phyloP scores from a whole-genome alignment of 257 asterid species.

The Salvia miltiorrhiza region DNA sequence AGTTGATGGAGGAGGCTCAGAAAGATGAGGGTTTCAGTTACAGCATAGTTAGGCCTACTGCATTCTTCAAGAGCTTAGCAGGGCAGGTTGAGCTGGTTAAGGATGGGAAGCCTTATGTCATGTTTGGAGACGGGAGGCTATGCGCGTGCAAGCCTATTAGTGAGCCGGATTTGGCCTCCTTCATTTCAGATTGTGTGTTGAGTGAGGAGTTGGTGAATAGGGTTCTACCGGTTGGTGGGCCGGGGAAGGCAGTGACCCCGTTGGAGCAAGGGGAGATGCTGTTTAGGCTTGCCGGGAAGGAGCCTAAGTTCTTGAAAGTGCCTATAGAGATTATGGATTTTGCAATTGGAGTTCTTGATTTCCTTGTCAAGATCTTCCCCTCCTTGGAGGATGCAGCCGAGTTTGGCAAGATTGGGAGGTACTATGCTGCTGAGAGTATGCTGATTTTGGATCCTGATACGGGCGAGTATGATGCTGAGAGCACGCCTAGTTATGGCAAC shows the following conservation, averaged over 20 bases:
- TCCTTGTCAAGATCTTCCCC: conserved; percentile 74
- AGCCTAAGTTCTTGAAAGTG: conserved; percentile 77
- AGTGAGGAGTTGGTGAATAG: conserved; percentile 52
- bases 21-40: conserved; percentile 46
- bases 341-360: conserved; percentile 77
- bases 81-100: conserved; percentile 90
- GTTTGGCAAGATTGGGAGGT: conserved; percentile 96
- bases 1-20: conserved; percentile 55
- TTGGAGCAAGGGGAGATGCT: conserved; percentile 93
- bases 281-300: conserved; percentile 63
- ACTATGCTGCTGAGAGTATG: conserved; percentile 97
- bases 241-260: conserved; percentile 87
- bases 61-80: conserved; percentile 97
- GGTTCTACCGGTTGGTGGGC: conserved; percentile 84
- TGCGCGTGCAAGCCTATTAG: conserved; percentile 97
- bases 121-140: conserved; percentile 91
- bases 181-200: conserved; percentile 71
- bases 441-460: conserved; percentile 69
- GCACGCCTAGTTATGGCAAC: conserved; percentile 81
- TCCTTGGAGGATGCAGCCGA: conserved; percentile 84
- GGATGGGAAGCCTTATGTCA: conserved; percentile 95
- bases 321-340: conserved; percentile 93
- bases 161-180: conserved; percentile 79
- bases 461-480: conserved; percentile 72
- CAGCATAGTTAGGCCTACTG: conserved; percentile 95